These are phyloP conservation scores for Pichia scutulata DNA, from an alignment of 805 yeast genomes.

Conservation along the genomic window DNA sequence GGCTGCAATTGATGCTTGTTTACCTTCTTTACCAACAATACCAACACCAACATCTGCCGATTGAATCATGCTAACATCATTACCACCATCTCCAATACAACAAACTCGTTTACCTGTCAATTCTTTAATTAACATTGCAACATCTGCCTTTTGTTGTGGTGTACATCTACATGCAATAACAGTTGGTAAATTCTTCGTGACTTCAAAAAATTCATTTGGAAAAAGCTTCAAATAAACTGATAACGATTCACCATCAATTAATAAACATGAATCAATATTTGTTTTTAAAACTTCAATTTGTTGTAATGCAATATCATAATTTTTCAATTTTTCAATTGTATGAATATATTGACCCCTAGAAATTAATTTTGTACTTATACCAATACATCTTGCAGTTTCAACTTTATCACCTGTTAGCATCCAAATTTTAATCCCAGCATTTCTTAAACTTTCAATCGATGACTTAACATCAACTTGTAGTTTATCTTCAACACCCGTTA, in stretches of 20 bases:
- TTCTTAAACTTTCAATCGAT: slow-evolving; percentile 83
- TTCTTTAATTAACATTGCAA: slow-evolving; percentile 71
- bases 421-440: slow-evolving; percentile 98
- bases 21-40: slow-evolving; percentile 97
- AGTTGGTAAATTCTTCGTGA: slow-evolving; percentile 75
- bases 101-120: slow-evolving; percentile 86
- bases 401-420: slow-evolving; percentile 99
- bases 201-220: slow-evolving; percentile 65
- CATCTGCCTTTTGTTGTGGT: slow-evolving; percentile 97
- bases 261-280: slow-evolving; percentile 61
- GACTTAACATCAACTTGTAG: slow-evolving; percentile 87
- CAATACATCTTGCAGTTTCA: slow-evolving; percentile 96
- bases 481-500: slow-evolving; percentile 97
- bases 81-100: slow-evolving; percentile 99
- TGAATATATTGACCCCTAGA: slow-evolving; percentile 92
- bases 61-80: slow-evolving; percentile 98
- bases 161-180: slow-evolving; percentile 98
- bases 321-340: slow-evolving; percentile 57
- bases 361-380: slow-evolving; percentile 89
- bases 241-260: slow-evolving; percentile 92
- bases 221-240: slow-evolving; percentile 57
- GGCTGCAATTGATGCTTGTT: slow-evolving; percentile 94
- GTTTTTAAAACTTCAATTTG: slow-evolving; percentile 65
- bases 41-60: slow-evolving; percentile 99
- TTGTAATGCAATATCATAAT: slow-evolving; percentile 53